Evolutionary conservation across 805 yeast species (phyloP).

Genomic region (Starmerella bombi): DNA sequence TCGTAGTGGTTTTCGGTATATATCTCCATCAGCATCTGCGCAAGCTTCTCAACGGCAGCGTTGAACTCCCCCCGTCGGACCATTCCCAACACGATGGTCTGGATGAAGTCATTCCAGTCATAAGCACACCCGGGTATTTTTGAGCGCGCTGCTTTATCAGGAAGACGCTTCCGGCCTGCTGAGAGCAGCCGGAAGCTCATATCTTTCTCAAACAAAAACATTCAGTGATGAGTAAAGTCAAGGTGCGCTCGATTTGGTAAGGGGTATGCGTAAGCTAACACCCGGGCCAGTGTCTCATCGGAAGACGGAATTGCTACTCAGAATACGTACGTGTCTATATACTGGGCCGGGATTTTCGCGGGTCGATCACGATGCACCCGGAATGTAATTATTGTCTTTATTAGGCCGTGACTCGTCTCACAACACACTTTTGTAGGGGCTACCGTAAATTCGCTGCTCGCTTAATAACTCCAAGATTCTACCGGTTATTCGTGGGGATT

Average conservation of each 20-base stretch:
- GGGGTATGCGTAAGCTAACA: no score
- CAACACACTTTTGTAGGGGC: no score
- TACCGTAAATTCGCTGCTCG: no score
- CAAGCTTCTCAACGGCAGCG: slow-evolving; percentile 5
- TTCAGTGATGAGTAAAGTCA: not conserved
- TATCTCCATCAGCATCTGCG: slow-evolving; percentile 1
- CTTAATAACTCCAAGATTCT: no score
- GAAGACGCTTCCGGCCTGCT: slow-evolving; percentile 4
- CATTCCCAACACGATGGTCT: slow-evolving; percentile 5
- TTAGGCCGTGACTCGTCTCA: no score
- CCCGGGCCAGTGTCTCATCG: no score
- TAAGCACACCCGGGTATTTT: not conserved
- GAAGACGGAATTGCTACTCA: no score
- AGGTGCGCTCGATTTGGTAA: not conserved
- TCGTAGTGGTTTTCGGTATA: not conserved
- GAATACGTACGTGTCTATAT: no score
- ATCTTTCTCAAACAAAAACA: slow-evolving; percentile 12
- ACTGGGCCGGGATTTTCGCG: no score
- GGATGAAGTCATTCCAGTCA: not conserved
- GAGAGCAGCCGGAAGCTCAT: slow-evolving; percentile 5
- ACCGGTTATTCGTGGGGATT: no score
- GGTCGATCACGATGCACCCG: no score
- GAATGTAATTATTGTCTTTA: no score
- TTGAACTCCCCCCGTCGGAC: slow-evolving; percentile 13
- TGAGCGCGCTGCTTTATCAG: slow-evolving; percentile 1